Evolutionary conservation across 2,329 filamentous ascomycete genomes (phyloP), one percentile per base, ranked within the genome.

Genomic region (Elsinoe batatas): DNA sequence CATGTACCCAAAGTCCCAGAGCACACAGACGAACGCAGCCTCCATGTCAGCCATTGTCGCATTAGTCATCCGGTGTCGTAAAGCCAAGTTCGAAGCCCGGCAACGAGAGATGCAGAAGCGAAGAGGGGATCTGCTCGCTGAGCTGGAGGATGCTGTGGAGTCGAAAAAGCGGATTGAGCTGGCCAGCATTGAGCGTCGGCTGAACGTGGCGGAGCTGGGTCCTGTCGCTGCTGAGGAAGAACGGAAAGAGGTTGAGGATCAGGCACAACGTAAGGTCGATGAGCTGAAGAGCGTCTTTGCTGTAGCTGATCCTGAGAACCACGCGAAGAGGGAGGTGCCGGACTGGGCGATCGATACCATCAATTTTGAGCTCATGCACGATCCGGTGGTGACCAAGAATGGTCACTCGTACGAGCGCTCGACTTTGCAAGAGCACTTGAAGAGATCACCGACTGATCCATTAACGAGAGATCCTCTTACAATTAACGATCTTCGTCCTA

Each of bases 331-430:
- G 22, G 78, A 82, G 62, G 83, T 89, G 1, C 88, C 88, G 0
- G 87, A 90, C 59, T 89, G 87, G 77, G 76, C 82, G 1, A 78
- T 91, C 42, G 87, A 91, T 66, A 85, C 86, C 58, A 89, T 90
- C 36, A 83, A 78, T 7, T 89, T 90, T 62, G 76, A 78, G 43
- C 77, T 90, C 58, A 86, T 90, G 83, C 74, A 85, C 33, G 61
- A 63, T 58, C 62, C 69, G 75, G 84, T 77, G 0, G 72, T 76
- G 1, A 91, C 88, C 1, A 90, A 87, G 64, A 91, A 86, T 1
- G 93, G 93, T 11, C 87, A 91, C 61, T 93, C 87, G 1, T 98
- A 95, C 68, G 93, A 97, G 68, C 81, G 91, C 40, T 79, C 87
- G 0, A 87, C 87, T 13, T 85, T 98, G 58, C 77, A 90, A 65